phyloP scores from a whole-genome alignment of 2,329 filamentous ascomycete genomes.

The Cytospora leucostoma region DNA sequence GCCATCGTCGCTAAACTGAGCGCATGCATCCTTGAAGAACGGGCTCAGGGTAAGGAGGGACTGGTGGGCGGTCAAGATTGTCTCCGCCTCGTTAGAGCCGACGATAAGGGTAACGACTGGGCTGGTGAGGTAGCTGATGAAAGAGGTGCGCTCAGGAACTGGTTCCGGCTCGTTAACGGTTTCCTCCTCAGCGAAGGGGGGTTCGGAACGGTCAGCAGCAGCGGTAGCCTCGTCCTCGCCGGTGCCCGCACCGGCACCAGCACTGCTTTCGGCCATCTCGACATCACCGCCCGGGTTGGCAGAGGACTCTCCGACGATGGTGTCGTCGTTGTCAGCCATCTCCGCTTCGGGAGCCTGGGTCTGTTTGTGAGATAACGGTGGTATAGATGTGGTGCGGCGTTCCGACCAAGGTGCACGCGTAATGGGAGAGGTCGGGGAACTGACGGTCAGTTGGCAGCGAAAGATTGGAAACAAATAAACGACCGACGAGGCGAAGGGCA shows the following conservation, averaged over 20 bases:
- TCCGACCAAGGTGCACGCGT: background rate
- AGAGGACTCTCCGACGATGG: slow-evolving; percentile 37
- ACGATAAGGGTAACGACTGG: slow-evolving; percentile 70
- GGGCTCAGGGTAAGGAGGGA: slow-evolving; percentile 73
- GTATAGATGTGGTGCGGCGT: background rate
- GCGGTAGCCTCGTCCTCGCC: slow-evolving; percentile 28
- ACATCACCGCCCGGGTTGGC: slow-evolving; percentile 39
- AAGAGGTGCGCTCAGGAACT: slow-evolving; percentile 42
- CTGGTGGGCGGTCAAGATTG: slow-evolving; percentile 77
- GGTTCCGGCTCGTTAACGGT: slow-evolving; percentile 38
- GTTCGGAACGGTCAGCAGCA: slow-evolving; percentile 32
- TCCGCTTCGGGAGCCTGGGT: slow-evolving; percentile 29
- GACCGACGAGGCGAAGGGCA: background rate
- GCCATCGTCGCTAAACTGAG: slow-evolving; percentile 61
- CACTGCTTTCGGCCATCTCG: slow-evolving; percentile 35
- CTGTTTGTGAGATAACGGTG: background rate
- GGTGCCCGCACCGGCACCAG: slow-evolving; percentile 29
- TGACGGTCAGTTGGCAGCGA: background rate
- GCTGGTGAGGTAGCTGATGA: slow-evolving; percentile 64
- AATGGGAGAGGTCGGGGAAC: background rate
- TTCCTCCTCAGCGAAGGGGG: slow-evolving; percentile 43
- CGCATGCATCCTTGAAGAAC: slow-evolving; percentile 67
- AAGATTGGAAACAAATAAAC: background rate
- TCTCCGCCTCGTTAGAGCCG: slow-evolving; percentile 59
- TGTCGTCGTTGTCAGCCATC: slow-evolving; percentile 36